Conservation (phyloP, 345 rosid genomes). For the Hibiscus trionum region DNA sequence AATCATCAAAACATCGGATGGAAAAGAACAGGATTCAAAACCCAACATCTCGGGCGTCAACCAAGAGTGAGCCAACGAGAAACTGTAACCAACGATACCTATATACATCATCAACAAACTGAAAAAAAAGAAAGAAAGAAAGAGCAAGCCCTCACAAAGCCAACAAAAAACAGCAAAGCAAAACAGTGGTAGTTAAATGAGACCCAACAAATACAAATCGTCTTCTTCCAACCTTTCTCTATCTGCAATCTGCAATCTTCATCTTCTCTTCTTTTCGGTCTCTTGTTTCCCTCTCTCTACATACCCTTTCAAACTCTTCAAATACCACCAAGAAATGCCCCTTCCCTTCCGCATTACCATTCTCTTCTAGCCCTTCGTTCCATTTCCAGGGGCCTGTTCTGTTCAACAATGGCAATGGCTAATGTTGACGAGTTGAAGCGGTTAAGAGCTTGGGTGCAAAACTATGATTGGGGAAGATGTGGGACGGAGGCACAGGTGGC, state of each 20-base stretch:
- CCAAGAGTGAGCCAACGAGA: too few species aligned
- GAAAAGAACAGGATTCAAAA: too few species aligned
- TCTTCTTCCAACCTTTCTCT: background rate
- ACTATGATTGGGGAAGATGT: conserved; percentile 77
- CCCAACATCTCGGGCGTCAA: too few species aligned
- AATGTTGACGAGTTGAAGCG: conserved; percentile 33
- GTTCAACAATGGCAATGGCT: conserved; percentile 11
- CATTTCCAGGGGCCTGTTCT: background rate
- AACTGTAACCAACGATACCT: too few species aligned
- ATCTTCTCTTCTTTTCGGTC: background rate
- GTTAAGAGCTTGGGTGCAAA: conserved; percentile 67
- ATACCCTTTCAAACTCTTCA: conserved; percentile 35
- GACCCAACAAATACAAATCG: conserved; percentile 11
- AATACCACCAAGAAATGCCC: conserved; percentile 24
- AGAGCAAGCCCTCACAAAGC: background rate
- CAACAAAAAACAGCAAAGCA: background rate
- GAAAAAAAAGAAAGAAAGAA: too few species aligned
- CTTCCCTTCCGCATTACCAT: background rate
- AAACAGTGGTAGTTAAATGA: background rate
- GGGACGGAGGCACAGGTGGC: conserved; percentile 67
- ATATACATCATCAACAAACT: too few species aligned
- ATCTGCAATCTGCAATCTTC: background rate
- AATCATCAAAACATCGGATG: too few species aligned
- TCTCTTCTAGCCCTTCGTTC: background rate
- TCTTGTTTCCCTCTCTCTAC: conserved; percentile 23